These are phyloP conservation scores for Opeltia flavorubescens DNA, from an alignment of 495 filamentous ascomycete genomes.

Conservation along the genomic window DNA sequence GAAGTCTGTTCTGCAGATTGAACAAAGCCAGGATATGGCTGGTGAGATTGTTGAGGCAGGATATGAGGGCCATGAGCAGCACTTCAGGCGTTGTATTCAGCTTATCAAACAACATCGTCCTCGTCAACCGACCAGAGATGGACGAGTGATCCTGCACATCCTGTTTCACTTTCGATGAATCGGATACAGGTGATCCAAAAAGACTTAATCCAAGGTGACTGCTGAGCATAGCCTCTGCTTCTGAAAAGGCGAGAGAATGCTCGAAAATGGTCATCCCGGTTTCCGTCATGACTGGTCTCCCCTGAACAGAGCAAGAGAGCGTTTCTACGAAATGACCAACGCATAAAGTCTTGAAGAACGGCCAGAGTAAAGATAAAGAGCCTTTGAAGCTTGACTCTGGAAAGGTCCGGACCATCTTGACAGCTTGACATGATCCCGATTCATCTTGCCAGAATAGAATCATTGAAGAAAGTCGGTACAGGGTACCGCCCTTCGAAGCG, in stretches of 20 bases:
- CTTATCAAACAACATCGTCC: conserved; percentile 28
- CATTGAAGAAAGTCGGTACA: conserved; percentile 53
- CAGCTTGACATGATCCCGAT: conserved; percentile 52
- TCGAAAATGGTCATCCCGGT: conserved; percentile 96
- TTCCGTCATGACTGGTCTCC: conserved; percentile 63
- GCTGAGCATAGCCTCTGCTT: conserved; percentile 76
- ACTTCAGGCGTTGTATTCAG: conserved; percentile 83
- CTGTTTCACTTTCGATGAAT: conserved; percentile 13
- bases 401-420: conserved; percentile 47
- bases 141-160: conserved; percentile 10
- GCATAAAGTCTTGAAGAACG: conserved; percentile 69
- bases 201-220: conserved; percentile 57
- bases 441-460: conserved; percentile 57
- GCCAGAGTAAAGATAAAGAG: conserved; percentile 76
- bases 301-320: conserved; percentile 75
- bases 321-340: conserved; percentile 81
- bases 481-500: conserved; percentile 48
- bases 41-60: conserved; percentile 72
- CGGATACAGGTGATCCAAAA: conserved; percentile 37
- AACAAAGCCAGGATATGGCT: conserved; percentile 72
- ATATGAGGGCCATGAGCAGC: conserved; percentile 74
- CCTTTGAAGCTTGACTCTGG: conserved; percentile 37
- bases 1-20: conserved; percentile 58
- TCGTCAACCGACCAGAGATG: conserved; percentile 4
- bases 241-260: conserved; percentile 89